Evolutionary conservation across 164 flowering plant species (phyloP).

Genomic region (Tetrastigma voinierianum): DNA sequence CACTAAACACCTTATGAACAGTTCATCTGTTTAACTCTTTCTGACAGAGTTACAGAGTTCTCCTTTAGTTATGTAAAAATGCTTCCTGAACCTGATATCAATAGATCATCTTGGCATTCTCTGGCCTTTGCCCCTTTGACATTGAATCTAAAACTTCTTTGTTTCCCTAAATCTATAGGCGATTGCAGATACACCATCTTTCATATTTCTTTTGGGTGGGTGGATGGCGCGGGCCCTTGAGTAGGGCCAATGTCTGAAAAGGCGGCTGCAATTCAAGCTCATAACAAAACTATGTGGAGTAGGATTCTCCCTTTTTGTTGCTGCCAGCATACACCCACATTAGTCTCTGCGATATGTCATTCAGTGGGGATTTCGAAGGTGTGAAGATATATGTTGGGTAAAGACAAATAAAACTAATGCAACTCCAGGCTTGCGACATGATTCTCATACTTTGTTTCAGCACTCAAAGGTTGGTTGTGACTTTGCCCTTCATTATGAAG

Average conservation of each 20-base stretch:
- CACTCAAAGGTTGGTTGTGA: slow-evolving; percentile 73
- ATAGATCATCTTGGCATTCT: background rate
- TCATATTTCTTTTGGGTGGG: slow-evolving; percentile 99
- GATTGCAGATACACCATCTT: slow-evolving; percentile 97
- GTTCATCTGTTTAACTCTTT: no score
- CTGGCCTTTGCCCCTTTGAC: background rate
- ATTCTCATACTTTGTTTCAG: slow-evolving; percentile 95
- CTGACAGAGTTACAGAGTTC: no score
- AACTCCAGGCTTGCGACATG: slow-evolving; percentile 87
- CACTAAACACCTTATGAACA: no score
- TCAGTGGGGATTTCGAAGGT: slow-evolving; percentile 98
- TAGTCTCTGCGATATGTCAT: slow-evolving; percentile 1
- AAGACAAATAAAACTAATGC: slow-evolving; percentile 95
- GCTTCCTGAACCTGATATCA: background rate
- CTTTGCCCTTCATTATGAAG: slow-evolving; percentile 1
- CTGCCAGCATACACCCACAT: background rate
- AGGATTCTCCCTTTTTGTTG: background rate
- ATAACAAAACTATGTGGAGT: background rate
- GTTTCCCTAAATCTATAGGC: slow-evolving; percentile 47
- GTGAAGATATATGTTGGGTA: slow-evolving; percentile 99
- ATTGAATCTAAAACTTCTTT: background rate
- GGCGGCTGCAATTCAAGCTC: slow-evolving; percentile 43
- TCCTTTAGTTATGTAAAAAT: background rate
- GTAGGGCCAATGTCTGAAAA: slow-evolving; percentile 94
- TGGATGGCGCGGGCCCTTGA: slow-evolving; percentile 97